Evolutionary conservation across 768 basidiomycete genomes (phyloP), one percentile per base, ranked within the genome.

Genomic region (Tylopilus rubrobrunneus): DNA sequence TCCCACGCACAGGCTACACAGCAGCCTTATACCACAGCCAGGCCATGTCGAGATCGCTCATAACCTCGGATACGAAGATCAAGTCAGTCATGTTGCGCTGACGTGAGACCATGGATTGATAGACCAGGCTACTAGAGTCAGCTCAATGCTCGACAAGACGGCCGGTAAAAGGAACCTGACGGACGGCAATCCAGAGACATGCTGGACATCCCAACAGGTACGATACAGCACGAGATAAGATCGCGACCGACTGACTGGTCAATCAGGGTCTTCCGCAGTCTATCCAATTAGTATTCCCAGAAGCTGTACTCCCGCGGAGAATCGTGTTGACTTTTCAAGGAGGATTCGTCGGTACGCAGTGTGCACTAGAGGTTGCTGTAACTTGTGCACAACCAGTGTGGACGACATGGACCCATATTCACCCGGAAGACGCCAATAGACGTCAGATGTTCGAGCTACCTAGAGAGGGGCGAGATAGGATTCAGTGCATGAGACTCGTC

Each of bases 201-300:
- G 89, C 67, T 92, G 89, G 89, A 85, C 87, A 23, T 90, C 89
- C 15, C 84, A 85, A 68, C 86, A 87, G 78, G 89, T 87, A 54
- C 44, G 47, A 51, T 55, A 53, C 56, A 54, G 40, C 48, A 14
- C 43, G 54, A 7, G 11, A 29, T 11, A n/a, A 33, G 10, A 45
- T n/a, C 34, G 11, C 45, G 19, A 49, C 51, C 14, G 41, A 51
- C 59, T 58, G 47, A 64, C 46, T 23, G 12, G 46, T 27, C 37
- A 25, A 42, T n/a, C 59, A 92, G 90, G 89, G 89, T 23, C 74
- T 84, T 11, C 89, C 88, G 1, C 90, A 92, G 71, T 84, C 74
- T 59, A 79, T 92, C 56, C 87, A 89, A 49, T 69, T 91, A 27
- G 67, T 68, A 4, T 92, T 92, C 60, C 46, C 62, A 10, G 55